Evolutionary conservation across 202 grass and related monocot genomes (phyloP).

Genomic region (Thinopyrum obtusiflorum): DNA sequence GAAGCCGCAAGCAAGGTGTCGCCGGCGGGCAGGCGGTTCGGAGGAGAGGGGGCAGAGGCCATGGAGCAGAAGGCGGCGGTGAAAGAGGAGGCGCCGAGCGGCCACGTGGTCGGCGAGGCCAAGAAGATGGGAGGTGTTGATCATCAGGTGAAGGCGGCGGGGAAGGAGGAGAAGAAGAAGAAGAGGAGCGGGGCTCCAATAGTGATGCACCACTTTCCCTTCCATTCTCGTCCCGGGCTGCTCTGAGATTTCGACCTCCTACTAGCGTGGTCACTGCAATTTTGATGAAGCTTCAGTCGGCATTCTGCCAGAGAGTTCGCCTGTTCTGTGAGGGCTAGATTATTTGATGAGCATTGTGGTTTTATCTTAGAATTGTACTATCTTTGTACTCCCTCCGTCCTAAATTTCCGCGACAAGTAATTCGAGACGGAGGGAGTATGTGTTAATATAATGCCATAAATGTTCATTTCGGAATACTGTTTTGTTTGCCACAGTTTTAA

Average conservation of each 20-base stretch:
- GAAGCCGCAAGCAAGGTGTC: background rate
- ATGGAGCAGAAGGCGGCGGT: background rate
- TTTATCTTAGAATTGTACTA: background rate
- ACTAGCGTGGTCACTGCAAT: too few species aligned
- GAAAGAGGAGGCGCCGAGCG: background rate
- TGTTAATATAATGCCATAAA: background rate
- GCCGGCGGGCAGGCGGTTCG: background rate
- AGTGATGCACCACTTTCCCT: conserved; percentile 41
- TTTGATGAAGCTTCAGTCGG: background rate
- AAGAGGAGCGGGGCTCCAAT: conserved; percentile 12
- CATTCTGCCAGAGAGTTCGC: background rate
- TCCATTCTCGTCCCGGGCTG: conserved; percentile 39
- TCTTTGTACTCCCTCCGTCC: too few species aligned
- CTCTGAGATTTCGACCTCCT: conserved; percentile 17
- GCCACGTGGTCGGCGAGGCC: background rate
- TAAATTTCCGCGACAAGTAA: too few species aligned
- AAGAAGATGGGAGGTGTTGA: background rate
- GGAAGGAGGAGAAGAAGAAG: background rate
- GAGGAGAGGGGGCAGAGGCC: background rate
- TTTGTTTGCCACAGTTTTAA: background rate
- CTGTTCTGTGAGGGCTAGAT: background rate
- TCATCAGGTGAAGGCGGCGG: background rate
- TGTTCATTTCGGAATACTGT: background rate
- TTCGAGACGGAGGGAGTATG: background rate
- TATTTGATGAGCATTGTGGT: background rate